Percentiles rank a stretch among this genome's conserved stretches.
phyloP scores from a whole-genome alignment of 177 flowering plant genomes.

The Tripterygium wilfordii region DNA sequence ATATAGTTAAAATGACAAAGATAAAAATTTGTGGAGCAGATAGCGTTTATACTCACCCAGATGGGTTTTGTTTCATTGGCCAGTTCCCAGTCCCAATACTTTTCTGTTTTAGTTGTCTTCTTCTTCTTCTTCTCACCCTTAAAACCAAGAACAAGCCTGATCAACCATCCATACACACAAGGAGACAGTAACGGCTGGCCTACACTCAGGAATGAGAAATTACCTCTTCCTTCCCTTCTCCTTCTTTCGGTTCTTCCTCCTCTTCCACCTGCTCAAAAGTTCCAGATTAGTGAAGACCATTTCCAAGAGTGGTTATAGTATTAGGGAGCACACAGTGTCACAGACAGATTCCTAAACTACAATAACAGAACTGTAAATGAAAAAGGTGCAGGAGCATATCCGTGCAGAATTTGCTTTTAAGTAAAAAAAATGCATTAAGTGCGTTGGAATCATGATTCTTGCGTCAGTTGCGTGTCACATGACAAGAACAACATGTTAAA shows the following conservation, averaged over 20 bases:
- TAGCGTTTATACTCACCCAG: constrained; percentile 57
- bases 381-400: no score
- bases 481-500: no score
- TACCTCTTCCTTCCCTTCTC: constrained; percentile 84
- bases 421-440: no score
- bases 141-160: neutral
- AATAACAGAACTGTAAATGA: no score
- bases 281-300: neutral
- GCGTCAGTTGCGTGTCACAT: no score
- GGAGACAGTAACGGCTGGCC: no score
- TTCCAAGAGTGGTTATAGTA: no score
- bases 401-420: no score
- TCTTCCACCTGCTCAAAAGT: constrained; percentile 75
- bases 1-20: neutral
- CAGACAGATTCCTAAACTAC: no score
- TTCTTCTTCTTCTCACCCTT: constrained; percentile 77
- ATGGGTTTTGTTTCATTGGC: constrained; percentile 97
- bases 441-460: no score
- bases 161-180: neutral
- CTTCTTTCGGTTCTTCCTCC: constrained; percentile 88
- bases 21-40: no score
- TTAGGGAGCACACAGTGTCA: no score
- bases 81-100: constrained; percentile 98
- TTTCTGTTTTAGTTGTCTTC: constrained; percentile 79
- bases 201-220: neutral